These are phyloP conservation scores for Myxozyma sirexii DNA, from an alignment of 805 yeast genomes.

Conservation along the genomic window DNA sequence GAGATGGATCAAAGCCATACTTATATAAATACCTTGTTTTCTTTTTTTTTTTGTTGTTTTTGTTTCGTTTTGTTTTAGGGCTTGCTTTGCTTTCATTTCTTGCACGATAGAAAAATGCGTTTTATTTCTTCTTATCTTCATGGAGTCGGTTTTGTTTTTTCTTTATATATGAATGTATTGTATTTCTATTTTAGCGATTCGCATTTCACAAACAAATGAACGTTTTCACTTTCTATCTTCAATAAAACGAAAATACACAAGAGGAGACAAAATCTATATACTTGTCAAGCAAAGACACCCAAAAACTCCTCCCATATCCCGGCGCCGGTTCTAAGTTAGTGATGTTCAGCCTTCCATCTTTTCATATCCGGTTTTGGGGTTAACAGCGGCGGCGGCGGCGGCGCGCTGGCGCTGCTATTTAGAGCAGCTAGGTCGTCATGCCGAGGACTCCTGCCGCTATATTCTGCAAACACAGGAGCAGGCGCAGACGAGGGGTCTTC, in stretches of 20 bases:
- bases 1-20: slow-evolving; percentile 19
- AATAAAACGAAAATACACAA: too few species aligned
- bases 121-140: not conserved
- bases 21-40: not conserved
- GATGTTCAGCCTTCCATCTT: slow-evolving; percentile 5
- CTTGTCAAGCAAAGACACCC: too few species aligned
- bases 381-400: slow-evolving; percentile 8
- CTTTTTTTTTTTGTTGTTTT: not conserved
- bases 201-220: not conserved
- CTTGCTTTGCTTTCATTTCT: not conserved
- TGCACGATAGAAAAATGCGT: not conserved
- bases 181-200: not conserved
- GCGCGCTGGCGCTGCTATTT: not conserved
- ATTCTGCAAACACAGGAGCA: not conserved
- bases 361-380: slow-evolving; percentile 6
- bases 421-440: not conserved
- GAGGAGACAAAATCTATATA: too few species aligned
- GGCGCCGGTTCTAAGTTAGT: too few species aligned
- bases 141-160: not conserved
- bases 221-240: too few species aligned
- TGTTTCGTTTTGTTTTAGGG: not conserved
- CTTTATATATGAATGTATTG: not conserved
- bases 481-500: not conserved
- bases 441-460: not conserved
- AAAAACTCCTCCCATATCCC: not conserved